Percentiles rank a stretch among this genome's conserved stretches.
These are phyloP conservation scores for Neurospora pannonica DNA, from an alignment of 495 filamentous ascomycete species.

Conservation along the genomic window DNA sequence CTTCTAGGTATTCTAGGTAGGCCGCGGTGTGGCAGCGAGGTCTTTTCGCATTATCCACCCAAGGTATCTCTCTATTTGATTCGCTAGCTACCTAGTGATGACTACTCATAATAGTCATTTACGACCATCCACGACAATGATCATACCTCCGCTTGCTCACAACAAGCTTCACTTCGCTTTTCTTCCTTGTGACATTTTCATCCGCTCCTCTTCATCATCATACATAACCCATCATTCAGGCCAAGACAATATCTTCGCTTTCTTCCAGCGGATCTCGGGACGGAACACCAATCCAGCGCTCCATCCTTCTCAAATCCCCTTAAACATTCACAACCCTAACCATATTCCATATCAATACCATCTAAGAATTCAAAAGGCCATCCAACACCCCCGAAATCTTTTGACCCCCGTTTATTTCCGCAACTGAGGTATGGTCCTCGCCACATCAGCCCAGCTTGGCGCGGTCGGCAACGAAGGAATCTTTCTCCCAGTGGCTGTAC, in stretches of 20 bases:
- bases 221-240: neutral
- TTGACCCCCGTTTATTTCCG: neutral
- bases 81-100: neutral
- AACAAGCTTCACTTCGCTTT: neutral
- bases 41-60: too few species aligned
- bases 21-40: too few species aligned
- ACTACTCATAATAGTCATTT: neutral
- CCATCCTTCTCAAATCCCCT: neutral
- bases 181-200: neutral
- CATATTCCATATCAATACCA: neutral
- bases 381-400: neutral
- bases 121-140: neutral
- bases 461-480: slow-evolving; percentile 21
- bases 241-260: neutral
- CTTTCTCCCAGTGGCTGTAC: slow-evolving; percentile 2
- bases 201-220: neutral
- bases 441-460: slow-evolving; percentile 27
- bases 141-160: neutral
- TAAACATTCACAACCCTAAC: neutral
- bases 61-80: neutral
- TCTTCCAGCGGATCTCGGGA: neutral
- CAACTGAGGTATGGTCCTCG: neutral
- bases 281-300: neutral
- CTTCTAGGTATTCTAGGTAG: too few species aligned
- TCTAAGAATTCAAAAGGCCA: neutral